Base-by-base conservation (phyloP, 2,329 filamentous ascomycete genomes). In the Trichoderma sp. region DNA sequence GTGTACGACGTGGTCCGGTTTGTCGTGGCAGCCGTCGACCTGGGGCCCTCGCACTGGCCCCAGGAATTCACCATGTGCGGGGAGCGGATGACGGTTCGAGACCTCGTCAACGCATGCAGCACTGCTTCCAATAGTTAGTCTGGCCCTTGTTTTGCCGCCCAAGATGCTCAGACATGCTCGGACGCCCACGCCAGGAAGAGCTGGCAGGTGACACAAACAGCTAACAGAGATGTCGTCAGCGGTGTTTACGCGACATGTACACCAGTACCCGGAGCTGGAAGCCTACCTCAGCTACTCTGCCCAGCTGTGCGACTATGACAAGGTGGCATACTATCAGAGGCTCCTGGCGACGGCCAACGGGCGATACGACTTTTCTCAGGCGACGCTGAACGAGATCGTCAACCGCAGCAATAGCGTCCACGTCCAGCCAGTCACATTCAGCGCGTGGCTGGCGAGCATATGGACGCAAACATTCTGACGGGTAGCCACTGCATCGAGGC, bases 1-100 rank as follows among this genome's bases (percentile, higher is more conserved):
- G 84, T 88, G 17, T 80, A 85, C 68, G 90, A 93, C 71, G 84
- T 92, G 5, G 90, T 84, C 26, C 82, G 83, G n/a, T 92, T 90
- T 69, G 80, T 93, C 9, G 87, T 88, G 12, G 85, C 87, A n/a
- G 85, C 90, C 15, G 74, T 91, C 34, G 88, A 90, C 52, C 75
- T 91, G 47, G 83, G 81, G 0, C 79, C 81, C 7, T 77, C 79
- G 7, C 80, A 74, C 19, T 93, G 90, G 90, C 89, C 89, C 3
- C 75, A 77, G 6, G 90, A 92, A 72, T 87, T 90, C 73, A 83
- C 83, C 45, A 87, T 93, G 82, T 82, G 82, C 56, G 89, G 90
- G n/a, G 88, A 90, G 61, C 80, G 86, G 6, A 78, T 89, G 74
- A 84, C 81, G 0, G 81, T 91, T 2, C 79, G 81, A 14, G 82